Conservation (phyloP, 1,284 basidiomycete genomes). For the Sanghuangporus sanghuang region DNA sequence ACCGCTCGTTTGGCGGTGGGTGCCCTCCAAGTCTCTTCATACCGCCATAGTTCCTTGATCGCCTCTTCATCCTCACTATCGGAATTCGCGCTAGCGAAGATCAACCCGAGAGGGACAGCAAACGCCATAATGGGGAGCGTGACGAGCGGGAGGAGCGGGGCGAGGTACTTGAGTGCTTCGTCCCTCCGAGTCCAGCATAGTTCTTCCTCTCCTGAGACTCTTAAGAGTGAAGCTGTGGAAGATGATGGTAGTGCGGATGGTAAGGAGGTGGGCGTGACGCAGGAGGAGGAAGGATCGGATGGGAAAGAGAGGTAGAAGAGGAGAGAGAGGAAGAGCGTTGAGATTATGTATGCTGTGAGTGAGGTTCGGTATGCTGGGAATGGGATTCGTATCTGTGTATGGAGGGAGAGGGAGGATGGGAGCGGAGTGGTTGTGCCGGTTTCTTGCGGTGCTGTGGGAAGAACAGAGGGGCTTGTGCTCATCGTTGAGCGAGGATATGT, state of each 20-base stretch:
- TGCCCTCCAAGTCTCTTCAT: conserved; percentile 8
- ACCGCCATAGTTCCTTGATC: conserved; percentile 3
- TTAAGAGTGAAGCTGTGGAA: no score
- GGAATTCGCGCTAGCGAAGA: not conserved
- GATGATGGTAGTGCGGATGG: not conserved
- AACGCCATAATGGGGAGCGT: conserved; percentile 6
- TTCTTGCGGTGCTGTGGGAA: not conserved
- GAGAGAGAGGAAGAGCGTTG: not conserved
- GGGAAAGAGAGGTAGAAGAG: not conserved
- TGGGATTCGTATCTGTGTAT: not conserved
- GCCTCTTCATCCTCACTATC: not conserved
- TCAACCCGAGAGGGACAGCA: not conserved
- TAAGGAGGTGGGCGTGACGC: not conserved
- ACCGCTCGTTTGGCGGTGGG: no score
- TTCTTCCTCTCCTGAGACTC: no score
- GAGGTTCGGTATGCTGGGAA: not conserved
- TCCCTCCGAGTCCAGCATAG: not conserved
- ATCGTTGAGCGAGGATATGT: not conserved
- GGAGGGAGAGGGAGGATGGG: not conserved
- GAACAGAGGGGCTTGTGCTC: not conserved
- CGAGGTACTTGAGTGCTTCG: not conserved
- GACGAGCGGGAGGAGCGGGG: conserved; percentile 7
- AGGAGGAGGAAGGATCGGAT: not conserved
- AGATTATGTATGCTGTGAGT: not conserved
- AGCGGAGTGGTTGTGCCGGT: not conserved